Percentiles rank a stretch among this genome's conserved stretches.
phyloP scores from a whole-genome alignment of 2,329 filamentous ascomycete genomes.

The Incumbomyces lentus region DNA sequence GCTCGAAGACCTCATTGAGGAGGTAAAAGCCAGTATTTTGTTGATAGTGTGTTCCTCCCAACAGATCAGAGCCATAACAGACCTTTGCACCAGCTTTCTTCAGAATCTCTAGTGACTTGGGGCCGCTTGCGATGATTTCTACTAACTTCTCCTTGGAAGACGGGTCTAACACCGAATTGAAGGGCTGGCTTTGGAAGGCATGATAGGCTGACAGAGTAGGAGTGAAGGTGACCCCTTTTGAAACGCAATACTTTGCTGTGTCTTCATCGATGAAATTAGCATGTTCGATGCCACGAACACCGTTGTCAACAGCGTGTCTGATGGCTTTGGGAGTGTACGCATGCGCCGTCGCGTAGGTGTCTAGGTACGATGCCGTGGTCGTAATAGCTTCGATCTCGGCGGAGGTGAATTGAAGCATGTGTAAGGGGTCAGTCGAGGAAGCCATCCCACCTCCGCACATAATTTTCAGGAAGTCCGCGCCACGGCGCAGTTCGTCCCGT shows the following conservation, averaged over 20 bases:
- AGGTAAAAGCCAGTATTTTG: no score
- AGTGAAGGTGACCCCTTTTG: slow-evolving; percentile 40
- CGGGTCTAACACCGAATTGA: no score
- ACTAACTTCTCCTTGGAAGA: no score
- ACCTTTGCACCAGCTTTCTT: no score
- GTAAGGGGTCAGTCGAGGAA: slow-evolving; percentile 42
- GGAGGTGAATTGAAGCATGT: slow-evolving; percentile 46
- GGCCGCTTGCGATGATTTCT: no score
- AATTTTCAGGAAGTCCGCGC: slow-evolving; percentile 54
- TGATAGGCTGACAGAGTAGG: slow-evolving; percentile 46
- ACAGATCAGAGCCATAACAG: no score
- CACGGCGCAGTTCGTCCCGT: slow-evolving; percentile 45
- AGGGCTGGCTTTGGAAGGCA: no score
- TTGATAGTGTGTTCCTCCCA: no score
- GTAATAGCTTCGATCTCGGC: slow-evolving; percentile 47
- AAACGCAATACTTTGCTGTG: slow-evolving; percentile 42
- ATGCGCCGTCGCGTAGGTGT: slow-evolving; percentile 48
- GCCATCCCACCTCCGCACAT: slow-evolving; percentile 50
- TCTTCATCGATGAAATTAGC: slow-evolving; percentile 32
- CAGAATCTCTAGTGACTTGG: no score
- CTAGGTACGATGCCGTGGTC: slow-evolving; percentile 38
- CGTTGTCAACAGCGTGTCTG: slow-evolving; percentile 45
- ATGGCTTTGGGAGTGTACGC: slow-evolving; percentile 48
- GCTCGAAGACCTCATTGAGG: no score
- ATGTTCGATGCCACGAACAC: slow-evolving; percentile 47